These are phyloP conservation scores for Closterium sp. DNA, from an alignment of 139 green algal species.

Conservation along the genomic window DNA sequence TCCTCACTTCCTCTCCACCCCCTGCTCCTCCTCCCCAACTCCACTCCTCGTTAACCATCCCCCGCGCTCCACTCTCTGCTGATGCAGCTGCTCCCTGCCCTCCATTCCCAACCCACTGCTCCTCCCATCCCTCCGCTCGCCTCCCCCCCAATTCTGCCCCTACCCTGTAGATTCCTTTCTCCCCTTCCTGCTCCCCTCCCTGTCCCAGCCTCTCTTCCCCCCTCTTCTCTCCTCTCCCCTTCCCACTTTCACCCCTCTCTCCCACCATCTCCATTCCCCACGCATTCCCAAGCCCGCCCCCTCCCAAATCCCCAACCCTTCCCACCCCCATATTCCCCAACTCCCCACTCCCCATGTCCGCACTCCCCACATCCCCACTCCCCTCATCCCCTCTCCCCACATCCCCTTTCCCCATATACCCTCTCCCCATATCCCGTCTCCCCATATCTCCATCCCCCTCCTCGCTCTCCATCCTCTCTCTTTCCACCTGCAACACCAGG, in stretches of 20 bases:
- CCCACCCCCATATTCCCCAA: background rate
- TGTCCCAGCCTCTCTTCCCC: background rate
- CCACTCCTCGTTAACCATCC: background rate
- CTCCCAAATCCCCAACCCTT: background rate
- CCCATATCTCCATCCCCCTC: background rate
- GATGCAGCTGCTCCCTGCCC: background rate
- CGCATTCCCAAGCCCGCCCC: background rate
- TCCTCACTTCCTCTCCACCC: background rate
- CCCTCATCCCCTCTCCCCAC: background rate
- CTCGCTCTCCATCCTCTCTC: background rate
- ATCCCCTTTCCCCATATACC: background rate
- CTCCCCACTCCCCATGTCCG: background rate
- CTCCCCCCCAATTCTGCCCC: too few species aligned
- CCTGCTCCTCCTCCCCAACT: background rate
- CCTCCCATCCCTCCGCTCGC: too few species aligned
- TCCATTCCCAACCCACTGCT: too few species aligned
- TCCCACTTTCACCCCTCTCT: background rate
- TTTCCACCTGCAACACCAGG: background rate
- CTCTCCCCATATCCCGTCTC: background rate
- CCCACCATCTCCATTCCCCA: background rate
- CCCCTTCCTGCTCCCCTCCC: too few species aligned
- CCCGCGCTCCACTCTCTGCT: background rate
- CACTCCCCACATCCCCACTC: background rate
- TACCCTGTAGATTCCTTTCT: too few species aligned
- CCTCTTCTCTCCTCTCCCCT: background rate